A percentile compares a stretch with the other conserved stretches of the same genome.
Conservation (phyloP, 441 rosid genomes). For the Geranium incanum region DNA sequence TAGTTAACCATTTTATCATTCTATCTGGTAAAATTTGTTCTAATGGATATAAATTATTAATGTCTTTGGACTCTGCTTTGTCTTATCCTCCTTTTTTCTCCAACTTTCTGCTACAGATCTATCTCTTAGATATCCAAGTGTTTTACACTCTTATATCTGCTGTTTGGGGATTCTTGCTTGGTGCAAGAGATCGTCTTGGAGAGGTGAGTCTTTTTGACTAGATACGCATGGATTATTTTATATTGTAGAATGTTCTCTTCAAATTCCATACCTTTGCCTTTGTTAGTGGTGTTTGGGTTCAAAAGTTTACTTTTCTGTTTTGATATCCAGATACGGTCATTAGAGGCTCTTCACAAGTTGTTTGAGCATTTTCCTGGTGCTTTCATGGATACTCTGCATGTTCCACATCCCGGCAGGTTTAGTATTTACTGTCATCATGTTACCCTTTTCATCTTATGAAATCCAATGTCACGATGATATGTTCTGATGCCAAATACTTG, state of each 20-base stretch:
- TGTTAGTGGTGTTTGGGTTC: slow-evolving; percentile 2
- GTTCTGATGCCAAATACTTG: slow-evolving; percentile 13
- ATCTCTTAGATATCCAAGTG: slow-evolving; percentile 76
- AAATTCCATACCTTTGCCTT: slow-evolving; percentile 1
- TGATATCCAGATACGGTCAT: slow-evolving; percentile 70
- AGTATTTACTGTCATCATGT: neutral
- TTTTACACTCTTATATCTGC: slow-evolving; percentile 90
- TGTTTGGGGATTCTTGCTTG: slow-evolving; percentile 84
- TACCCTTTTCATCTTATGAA: neutral
- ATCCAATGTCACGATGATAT: neutral
- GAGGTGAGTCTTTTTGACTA: slow-evolving; percentile 52
- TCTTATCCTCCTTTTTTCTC: slow-evolving; percentile 4
- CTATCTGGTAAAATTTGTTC: neutral
- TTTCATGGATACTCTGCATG: slow-evolving; percentile 62
- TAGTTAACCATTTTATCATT: neutral
- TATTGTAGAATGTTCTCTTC: neutral
- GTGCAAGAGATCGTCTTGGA: slow-evolving; percentile 96
- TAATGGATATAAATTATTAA: neutral
- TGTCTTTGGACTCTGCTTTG: neutral
- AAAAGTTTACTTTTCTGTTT: slow-evolving; percentile 13
- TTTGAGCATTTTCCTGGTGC: slow-evolving; percentile 88
- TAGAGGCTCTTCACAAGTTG: slow-evolving; percentile 71
- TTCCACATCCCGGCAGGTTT: slow-evolving; percentile 49
- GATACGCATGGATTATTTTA: neutral
- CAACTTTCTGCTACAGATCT: slow-evolving; percentile 50